Evolutionary conservation across 1,284 basidiomycete genomes (phyloP).

Genomic region (Cystobasidium slooffiae): DNA sequence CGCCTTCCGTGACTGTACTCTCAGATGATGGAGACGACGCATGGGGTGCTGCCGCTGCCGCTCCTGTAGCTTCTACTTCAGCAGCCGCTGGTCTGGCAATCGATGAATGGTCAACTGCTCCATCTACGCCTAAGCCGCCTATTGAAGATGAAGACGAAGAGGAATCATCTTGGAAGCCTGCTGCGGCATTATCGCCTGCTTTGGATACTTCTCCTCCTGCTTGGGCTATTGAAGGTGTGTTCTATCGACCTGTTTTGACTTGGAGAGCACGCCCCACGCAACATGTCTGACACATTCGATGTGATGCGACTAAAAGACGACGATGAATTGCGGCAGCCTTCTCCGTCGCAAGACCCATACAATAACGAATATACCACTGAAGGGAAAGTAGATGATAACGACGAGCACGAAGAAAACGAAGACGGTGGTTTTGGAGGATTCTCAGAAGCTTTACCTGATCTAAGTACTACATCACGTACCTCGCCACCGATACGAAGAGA

Average conservation of each 20-base stretch:
- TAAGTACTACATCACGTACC: neutral
- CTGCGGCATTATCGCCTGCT: neutral
- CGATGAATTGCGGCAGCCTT: neutral
- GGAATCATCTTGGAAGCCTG: slow-evolving; percentile 6
- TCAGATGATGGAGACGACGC: slow-evolving; percentile 8
- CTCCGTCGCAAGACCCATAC: neutral
- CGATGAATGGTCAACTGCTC: slow-evolving; percentile 4
- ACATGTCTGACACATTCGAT: slow-evolving; percentile 1
- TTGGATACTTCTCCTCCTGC: slow-evolving; percentile 11
- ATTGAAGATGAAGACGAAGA: neutral
- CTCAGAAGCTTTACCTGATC: slow-evolving; percentile 21
- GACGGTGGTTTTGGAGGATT: slow-evolving; percentile 27
- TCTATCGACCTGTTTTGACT: neutral
- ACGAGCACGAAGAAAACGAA: neutral
- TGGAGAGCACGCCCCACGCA: neutral
- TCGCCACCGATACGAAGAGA: slow-evolving; percentile 1
- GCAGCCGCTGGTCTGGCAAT: slow-evolving; percentile 1
- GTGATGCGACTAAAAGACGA: neutral
- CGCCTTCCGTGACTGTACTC: neutral
- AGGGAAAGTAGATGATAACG: neutral
- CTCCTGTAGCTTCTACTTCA: slow-evolving; percentile 21
- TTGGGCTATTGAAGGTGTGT: slow-evolving; percentile 3
- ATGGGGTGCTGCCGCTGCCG: slow-evolving; percentile 2
- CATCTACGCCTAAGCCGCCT: slow-evolving; percentile 11
- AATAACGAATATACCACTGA: neutral